Percentiles rank a stretch among this genome's conserved stretches.
Conservation (phyloP, 306 rosid species). For the Ormosia emarginata region DNA sequence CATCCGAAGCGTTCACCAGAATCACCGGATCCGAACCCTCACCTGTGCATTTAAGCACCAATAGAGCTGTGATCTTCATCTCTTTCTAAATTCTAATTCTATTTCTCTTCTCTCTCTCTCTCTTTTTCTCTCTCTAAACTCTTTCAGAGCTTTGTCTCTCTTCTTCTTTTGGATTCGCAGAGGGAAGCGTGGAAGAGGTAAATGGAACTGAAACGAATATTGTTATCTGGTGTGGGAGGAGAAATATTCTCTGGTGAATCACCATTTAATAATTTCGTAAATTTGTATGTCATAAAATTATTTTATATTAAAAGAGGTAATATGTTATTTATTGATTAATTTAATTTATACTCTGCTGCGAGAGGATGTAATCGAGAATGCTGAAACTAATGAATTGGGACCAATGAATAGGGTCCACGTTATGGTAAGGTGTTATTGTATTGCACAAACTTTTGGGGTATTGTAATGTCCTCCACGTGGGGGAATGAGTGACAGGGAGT, state of each 20-base stretch:
- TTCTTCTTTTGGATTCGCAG: background rate
- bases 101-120: background rate
- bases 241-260: no score
- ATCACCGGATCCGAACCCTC: slow-evolving; percentile 88
- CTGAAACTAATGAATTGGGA: no score
- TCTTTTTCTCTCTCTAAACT: background rate
- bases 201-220: background rate
- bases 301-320: no score
- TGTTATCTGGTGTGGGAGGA: background rate
- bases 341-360: background rate
- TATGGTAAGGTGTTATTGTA: no score
- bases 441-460: background rate
- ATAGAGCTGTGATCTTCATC: slow-evolving; percentile 91
- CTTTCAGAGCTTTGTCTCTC: background rate
- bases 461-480: background rate
- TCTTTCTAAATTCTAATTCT: slow-evolving; percentile 18
- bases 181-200: background rate
- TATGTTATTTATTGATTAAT: no score
- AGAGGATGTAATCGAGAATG: no score
- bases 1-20: slow-evolving; percentile 68
- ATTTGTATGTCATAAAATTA: no score
- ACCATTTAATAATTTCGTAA: no score
- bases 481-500: background rate
- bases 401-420: no score
- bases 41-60: slow-evolving; percentile 82